Base-by-base conservation (phyloP, 768 basidiomycete genomes). In the Calvatia gigantea region DNA sequence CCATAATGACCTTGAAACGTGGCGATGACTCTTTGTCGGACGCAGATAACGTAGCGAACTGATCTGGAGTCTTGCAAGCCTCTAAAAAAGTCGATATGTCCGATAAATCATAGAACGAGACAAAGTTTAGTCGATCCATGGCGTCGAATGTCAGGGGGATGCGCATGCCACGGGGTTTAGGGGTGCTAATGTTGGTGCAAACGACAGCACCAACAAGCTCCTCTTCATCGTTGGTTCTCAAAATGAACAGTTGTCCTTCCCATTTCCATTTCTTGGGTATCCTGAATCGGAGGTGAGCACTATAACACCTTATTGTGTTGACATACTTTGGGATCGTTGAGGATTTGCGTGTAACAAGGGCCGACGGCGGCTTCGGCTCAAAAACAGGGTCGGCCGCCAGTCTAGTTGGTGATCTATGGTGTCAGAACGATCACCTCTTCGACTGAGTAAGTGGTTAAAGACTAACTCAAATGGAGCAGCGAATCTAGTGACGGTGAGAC, bases 221-320 rank as follows among this genome's bases (percentile, higher is more conserved):
- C 25, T 72, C 65, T 21, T 68, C 67, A 19, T 69, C 70, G 4
- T 65, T 66, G 11, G 68, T 65, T 2, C 67, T 67, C 23, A 70
- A 71, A 19, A 80, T 71, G 51, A 75, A 73, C 27, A 88, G 69
- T 19, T 79, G 69, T 21, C 86, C 87, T 33, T 74, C 69, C 87
- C 88, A 89, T 59, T 74, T 82, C 81, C 81, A 89, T 51, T 79
- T 79, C 63, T 82, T 83, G 19, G 72, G 73, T 37, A 83, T 80
- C 59, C 85, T 87, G 53, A 12, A 15, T 28, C 12, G 42, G 17
- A 11, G 12, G 12, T 31, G 15, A 44, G 41, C 4, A 17, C 29
- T 4, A 35, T 19, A 29, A n/a, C 14, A 29, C 9, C 17, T 12
- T 14, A 50, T 21, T 23, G 7, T 14, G 14, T 39, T 19, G 23